Evolutionary conservation across 1,284 basidiomycete species (phyloP).

Genomic region (Ustilago cynodontis): DNA sequence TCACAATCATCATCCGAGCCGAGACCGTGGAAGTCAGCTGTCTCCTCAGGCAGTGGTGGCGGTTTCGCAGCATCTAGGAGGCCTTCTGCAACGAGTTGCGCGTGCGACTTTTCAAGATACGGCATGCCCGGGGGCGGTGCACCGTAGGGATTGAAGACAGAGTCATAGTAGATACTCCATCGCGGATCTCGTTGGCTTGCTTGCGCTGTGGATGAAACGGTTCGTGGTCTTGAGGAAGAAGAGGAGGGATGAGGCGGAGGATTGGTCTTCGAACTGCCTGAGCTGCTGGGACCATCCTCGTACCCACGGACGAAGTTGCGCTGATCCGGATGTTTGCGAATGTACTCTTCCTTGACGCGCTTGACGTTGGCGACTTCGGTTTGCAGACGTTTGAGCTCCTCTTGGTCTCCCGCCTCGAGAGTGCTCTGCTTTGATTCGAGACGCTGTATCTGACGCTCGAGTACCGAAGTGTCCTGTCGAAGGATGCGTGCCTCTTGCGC

Average conservation of each 20-base stretch:
- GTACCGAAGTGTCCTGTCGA: constrained; percentile 34
- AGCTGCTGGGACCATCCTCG: constrained; percentile 15
- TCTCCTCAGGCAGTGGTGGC: constrained; percentile 37
- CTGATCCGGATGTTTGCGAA: constrained; percentile 89
- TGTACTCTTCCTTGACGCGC: constrained; percentile 71
- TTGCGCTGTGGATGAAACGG: not conserved
- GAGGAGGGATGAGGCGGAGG: not conserved
- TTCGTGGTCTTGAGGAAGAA: not conserved
- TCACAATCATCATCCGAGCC: constrained; percentile 37
- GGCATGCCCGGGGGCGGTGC: constrained; percentile 97
- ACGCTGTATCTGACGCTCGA: constrained; percentile 57
- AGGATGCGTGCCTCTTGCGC: constrained; percentile 53
- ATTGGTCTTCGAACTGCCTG: not conserved
- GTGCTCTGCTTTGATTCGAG: constrained; percentile 33
- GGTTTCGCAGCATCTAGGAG: constrained; percentile 44
- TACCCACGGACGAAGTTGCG: constrained; percentile 78
- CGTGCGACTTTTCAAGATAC: constrained; percentile 77
- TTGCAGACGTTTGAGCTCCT: constrained; percentile 47
- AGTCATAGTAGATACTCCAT: constrained; percentile 89
- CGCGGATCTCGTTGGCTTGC: constrained; percentile 30
- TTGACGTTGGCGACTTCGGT: constrained; percentile 49
- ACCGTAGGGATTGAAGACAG: constrained; percentile 91
- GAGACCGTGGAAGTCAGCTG: constrained; percentile 1
- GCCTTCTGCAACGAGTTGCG: constrained; percentile 43
- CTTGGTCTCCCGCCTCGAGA: constrained; percentile 32